A percentile compares a stretch with the other conserved stretches of the same genome.
Evolutionary conservation across 352 stramenopile species (phyloP).

Genomic region (Pilasporangium apinafurcum): DNA sequence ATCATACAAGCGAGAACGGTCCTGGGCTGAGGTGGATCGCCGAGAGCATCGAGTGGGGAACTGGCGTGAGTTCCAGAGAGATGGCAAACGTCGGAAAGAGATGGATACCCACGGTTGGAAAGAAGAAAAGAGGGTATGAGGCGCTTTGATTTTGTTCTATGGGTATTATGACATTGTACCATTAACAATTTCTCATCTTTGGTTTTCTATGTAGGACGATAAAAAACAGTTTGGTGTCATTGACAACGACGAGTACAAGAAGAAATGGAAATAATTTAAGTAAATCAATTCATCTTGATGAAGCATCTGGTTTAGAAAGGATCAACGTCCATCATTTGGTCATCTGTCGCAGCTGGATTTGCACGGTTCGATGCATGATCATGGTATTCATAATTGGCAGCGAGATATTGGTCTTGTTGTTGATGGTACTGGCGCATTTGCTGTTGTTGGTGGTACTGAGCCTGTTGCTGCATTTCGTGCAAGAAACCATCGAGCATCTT

Average conservation of each 20-base stretch:
- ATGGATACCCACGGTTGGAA: conserved; percentile 50
- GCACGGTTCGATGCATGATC: conserved; percentile 6
- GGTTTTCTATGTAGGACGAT: conserved; percentile 21
- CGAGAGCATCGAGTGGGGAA: conserved; percentile 75
- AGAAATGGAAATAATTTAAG: conserved; percentile 70
- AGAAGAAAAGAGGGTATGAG: conserved; percentile 48
- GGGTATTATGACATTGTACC: neutral
- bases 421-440: conserved; percentile 7
- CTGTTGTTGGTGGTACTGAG: conserved; percentile 27
- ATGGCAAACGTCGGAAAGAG: conserved; percentile 59
- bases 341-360: conserved; percentile 14
- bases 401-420: conserved; percentile 5
- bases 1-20: conserved; percentile 68
- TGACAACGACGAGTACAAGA: conserved; percentile 76
- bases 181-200: neutral
- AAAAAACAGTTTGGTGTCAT: conserved; percentile 58
- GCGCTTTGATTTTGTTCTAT: neutral
- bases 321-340: conserved; percentile 63
- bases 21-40: conserved; percentile 71
- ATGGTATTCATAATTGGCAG: conserved; percentile 13
- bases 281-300: neutral
- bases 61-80: conserved; percentile 76
- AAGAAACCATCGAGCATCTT: conserved; percentile 52
- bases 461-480: conserved; percentile 52
- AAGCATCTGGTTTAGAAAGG: conserved; percentile 17